Evolutionary conservation across 2,329 filamentous ascomycete genomes (phyloP).

Genomic region (Leptographium radiaticola): DNA sequence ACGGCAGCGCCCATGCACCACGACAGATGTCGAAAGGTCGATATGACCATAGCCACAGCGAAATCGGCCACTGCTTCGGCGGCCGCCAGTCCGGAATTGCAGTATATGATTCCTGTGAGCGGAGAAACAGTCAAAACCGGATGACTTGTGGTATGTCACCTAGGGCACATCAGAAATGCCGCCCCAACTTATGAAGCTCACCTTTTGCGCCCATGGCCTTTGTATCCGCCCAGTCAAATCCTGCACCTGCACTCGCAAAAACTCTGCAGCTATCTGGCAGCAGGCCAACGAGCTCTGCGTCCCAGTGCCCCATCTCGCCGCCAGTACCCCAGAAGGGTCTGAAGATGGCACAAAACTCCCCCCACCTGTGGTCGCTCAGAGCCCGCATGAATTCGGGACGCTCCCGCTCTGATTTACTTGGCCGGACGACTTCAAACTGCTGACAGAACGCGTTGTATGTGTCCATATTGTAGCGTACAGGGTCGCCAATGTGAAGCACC

Average conservation of each 20-base stretch:
- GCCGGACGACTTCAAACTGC: conserved; percentile 35
- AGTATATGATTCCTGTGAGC: conserved; percentile 48
- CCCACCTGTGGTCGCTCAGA: conserved; percentile 38
- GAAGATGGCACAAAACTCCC: conserved; percentile 33
- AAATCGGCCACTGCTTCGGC: conserved; percentile 64
- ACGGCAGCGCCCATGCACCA: conserved; percentile 43
- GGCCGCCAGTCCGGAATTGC: conserved; percentile 57
- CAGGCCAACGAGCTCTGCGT: conserved; percentile 18
- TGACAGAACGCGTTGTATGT: conserved; percentile 30
- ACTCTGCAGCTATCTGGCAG: conserved; percentile 44
- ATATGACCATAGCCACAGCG: conserved; percentile 54
- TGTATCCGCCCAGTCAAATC: conserved; percentile 55
- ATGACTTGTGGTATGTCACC: too few relatives aligned
- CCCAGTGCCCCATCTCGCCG: conserved; percentile 15
- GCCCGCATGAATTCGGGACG: conserved; percentile 35
- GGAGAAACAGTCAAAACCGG: not conserved
- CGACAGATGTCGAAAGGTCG: conserved; percentile 53
- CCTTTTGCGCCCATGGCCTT: conserved; percentile 31
- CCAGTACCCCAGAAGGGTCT: conserved; percentile 13
- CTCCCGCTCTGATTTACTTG: conserved; percentile 30
- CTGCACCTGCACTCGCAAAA: conserved; percentile 51
- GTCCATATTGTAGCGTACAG: conserved; percentile 33
- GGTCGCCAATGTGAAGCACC: conserved; percentile 66
- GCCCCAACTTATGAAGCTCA: not conserved
- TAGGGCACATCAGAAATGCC: not conserved